Evolutionary conservation across 228 moss, liverwort and hornwort species (phyloP), one percentile per base, ranked within the genome.

Genomic region (Sphagnum fallax): DNA sequence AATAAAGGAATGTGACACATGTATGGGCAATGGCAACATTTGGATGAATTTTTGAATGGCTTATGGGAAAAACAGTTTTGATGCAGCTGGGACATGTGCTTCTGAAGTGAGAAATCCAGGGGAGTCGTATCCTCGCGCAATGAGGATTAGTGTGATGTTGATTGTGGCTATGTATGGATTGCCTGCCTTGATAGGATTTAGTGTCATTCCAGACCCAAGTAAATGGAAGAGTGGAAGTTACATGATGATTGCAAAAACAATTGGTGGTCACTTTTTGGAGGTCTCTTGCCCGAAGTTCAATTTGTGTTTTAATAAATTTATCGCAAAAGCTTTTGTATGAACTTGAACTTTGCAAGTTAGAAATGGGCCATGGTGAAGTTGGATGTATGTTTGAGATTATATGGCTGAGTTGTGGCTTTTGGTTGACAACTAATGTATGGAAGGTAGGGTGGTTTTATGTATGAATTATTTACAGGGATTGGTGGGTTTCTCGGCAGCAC

Each of bases 51-150:
- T 32, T 32, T 32, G 32, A 48, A 49, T 66, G 48, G 66, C 48
- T 5, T 32, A 6, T 32, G 2, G 48, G 48, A 62, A 8, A 8
- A 16, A 13, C 77, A 93, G 91, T 61, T 79, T 90, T 60, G 90
- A 92, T 75, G 69, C 78, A n/a, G 67, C 83, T 8, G 92, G 90
- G 65, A 89, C 84, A 12, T 87, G 82, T 55, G 95, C 92, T 61
- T 77, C 90, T 0, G 92, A 95, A 69, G 89, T 95, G 4, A 63
- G 79, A 55, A 90, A 89, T 62, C 90, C 95, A 60, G 75, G 82
- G 16, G 75, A 76, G 47, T 79, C 90, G 13, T 92, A 90, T 70
- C 90, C 90, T 7, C 73, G 65, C 60, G 90, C 87, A 52, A 65
- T 87, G 4, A 48, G 0, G 0, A 79, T 82, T 53, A 77, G 65